phyloP scores from a whole-genome alignment of 2,329 filamentous ascomycete species.

The Phyllosticta paracitricarpa region DNA sequence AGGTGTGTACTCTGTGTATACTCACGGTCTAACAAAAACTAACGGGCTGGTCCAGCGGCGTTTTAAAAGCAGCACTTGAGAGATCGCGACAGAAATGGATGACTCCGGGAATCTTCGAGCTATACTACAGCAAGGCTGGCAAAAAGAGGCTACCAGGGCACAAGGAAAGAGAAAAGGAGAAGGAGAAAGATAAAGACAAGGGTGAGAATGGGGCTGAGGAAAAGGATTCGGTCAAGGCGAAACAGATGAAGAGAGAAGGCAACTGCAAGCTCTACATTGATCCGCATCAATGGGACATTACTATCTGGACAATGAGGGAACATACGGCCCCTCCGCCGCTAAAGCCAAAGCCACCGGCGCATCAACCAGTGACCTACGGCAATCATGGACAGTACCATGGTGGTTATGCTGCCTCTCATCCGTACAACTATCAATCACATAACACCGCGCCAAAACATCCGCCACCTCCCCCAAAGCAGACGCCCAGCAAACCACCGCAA shows the following conservation, averaged over 20 bases:
- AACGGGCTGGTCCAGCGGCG: constrained; percentile 45
- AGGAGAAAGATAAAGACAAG: constrained; percentile 38
- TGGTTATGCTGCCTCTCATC: constrained; percentile 1
- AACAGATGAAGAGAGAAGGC: constrained; percentile 27
- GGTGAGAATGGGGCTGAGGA: constrained; percentile 47
- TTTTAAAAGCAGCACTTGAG: constrained; percentile 61
- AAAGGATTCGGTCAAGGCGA: constrained; percentile 39
- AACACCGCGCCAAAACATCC: constrained; percentile 12
- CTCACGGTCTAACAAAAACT: constrained; percentile 7
- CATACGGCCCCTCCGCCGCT: constrained; percentile 39
- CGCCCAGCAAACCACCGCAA: constrained; percentile 17
- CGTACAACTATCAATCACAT: constrained; percentile 9
- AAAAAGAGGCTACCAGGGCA: constrained; percentile 18
- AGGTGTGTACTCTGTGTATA: constrained; percentile 40
- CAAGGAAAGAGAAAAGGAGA: constrained; percentile 46
- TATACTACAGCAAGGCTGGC: constrained; percentile 28
- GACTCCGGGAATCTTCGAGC: constrained; percentile 27
- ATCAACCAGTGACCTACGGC: constrained; percentile 20
- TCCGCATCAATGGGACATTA: constrained; percentile 69
- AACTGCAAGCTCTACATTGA: constrained; percentile 63
- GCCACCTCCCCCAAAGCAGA: constrained; percentile 16
- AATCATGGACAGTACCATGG: constrained; percentile 10
- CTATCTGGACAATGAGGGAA: constrained; percentile 62
- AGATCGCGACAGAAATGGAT: constrained; percentile 53
- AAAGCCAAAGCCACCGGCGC: constrained; percentile 14